Percentiles rank a stretch among this genome's conserved stretches.
phyloP scores from a whole-genome alignment of 2,329 filamentous ascomycete genomes.

The Albifimbria verrucaria region DNA sequence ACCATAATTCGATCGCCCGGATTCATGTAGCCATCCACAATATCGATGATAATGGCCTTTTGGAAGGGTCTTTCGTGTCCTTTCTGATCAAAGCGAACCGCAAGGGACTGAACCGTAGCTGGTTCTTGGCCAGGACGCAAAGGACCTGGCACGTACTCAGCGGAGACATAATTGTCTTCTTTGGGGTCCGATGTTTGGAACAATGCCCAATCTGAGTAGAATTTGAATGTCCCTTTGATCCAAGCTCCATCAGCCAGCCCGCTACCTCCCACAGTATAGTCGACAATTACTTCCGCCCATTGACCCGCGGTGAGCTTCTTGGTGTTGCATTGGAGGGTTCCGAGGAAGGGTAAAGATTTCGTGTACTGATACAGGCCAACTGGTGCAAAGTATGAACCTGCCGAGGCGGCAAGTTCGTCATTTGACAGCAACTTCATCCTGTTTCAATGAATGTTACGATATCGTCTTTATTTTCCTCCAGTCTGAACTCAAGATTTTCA shows the following conservation, averaged over 20 bases:
- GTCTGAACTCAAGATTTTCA: not conserved
- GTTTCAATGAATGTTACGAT: not conserved
- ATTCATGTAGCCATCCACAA: conserved; percentile 33
- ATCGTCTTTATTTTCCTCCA: not conserved
- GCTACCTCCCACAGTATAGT: conserved; percentile 21
- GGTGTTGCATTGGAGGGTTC: conserved; percentile 19
- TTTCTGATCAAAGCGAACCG: conserved; percentile 34
- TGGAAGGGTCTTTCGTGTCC: conserved; percentile 34
- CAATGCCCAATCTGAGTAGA: conserved; percentile 33
- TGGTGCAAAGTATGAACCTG: conserved; percentile 23
- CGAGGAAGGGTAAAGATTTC: conserved; percentile 25
- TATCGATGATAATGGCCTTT: conserved; percentile 33
- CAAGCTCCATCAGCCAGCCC: conserved; percentile 23
- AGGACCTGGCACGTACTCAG: conserved; percentile 23
- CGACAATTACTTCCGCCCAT: conserved; percentile 25
- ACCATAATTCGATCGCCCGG: conserved; percentile 29
- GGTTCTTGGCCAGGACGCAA: conserved; percentile 24
- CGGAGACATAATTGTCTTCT: conserved; percentile 28
- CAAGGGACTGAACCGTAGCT: conserved; percentile 28
- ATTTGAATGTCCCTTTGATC: conserved; percentile 36
- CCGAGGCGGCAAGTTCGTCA: conserved; percentile 14
- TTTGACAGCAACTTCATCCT: conserved; percentile 19
- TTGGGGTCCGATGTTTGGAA: conserved; percentile 28
- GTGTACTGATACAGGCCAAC: conserved; percentile 22
- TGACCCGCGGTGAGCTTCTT: conserved; percentile 20